Base-by-base conservation (phyloP, 169 alveolate genomes). In the Plasmodium coatneyi region DNA sequence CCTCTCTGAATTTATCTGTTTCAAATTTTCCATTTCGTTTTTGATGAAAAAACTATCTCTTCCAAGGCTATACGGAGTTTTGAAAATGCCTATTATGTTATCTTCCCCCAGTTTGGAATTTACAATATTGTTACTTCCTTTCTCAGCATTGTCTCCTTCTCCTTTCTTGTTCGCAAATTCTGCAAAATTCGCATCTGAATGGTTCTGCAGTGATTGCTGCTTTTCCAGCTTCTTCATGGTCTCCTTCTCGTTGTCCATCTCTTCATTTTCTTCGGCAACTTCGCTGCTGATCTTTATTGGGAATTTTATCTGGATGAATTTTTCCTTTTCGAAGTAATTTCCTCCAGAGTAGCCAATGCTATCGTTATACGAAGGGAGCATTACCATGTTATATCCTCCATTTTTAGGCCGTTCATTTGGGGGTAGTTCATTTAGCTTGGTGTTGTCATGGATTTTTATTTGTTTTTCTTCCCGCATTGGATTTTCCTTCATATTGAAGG, bases 281-380 rank as follows among this genome's bases (percentile, higher is more conserved):
- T 4, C 36, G 5, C 1, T 32, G 36, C 78, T 43, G 16, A 30
- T 72, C 36, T 71, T 46, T 79, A 78, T 7, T 78, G 89, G 89
- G 49, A 60, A 87, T 54, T 87, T 39, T 87, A 87, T 46, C 36
- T 79, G 14, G 19, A 79, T 41, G 82, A 32, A 87, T 56, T 79
- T 87, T 10, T 87, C 93, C 49, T 54, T n/a, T 66, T 87, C 93
- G 71, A 87, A 87, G 52, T 43, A 87, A 34, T 79, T 87, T 14
- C 70, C 52, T 36, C 72, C 89, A 25, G 80, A 9, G 49, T 43
- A 56, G 36, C 70, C 72, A 25, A 16, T 60, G 74, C 19, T 43
- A 16, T 19, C 43, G 16, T 72, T 70, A 41, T 39, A 60, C 34
- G 76, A 25, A 60, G n/a, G 41, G 14, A 32, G 10, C 19, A 43